Conservation (phyloP, 129 eudicot genomes). For the Lactuca sativa region DNA sequence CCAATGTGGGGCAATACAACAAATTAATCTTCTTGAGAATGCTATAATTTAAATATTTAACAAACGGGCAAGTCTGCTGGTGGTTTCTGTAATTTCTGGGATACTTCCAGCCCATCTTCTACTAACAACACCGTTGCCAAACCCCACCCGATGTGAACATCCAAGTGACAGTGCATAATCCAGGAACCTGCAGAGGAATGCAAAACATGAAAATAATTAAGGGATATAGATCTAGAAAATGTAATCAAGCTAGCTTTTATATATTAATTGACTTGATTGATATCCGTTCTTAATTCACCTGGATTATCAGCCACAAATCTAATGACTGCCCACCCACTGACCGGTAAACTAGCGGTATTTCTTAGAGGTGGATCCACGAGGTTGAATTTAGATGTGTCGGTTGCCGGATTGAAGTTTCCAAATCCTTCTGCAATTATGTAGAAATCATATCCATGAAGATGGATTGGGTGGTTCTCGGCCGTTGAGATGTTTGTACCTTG, state of each 20-base stretch:
- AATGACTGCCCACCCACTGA: conserved; percentile 85
- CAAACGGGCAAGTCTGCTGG: conserved; percentile 81
- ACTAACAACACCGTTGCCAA: conserved; percentile 79
- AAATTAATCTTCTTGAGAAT: conserved; percentile 16
- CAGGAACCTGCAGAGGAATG: conserved; percentile 68
- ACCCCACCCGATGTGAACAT: conserved; percentile 96
- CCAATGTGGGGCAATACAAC: conserved; percentile 49
- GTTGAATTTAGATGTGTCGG: conserved; percentile 75
- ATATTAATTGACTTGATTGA: neutral
- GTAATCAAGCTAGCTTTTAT: no score
- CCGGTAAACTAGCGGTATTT: conserved; percentile 79
- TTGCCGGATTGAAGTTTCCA: conserved; percentile 81
- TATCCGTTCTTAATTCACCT: conserved; percentile 34
- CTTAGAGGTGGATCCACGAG: conserved; percentile 93
- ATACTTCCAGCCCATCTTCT: conserved; percentile 65
- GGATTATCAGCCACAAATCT: conserved; percentile 98
- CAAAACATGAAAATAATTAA: neutral
- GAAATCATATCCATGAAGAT: conserved; percentile 97
- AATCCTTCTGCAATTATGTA: conserved; percentile 87
- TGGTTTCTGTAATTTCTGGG: conserved; percentile 57
- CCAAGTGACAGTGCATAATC: conserved; percentile 98
- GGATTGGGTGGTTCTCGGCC: conserved; percentile 94
- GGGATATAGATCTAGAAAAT: neutral
- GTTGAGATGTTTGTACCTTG: conserved; percentile 90
- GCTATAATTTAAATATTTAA: conserved; percentile 18